Percentiles rank a stretch among this genome's conserved stretches.
phyloP scores from a whole-genome alignment of 441 rosid genomes.

The Arabidopsis hybrid region DNA sequence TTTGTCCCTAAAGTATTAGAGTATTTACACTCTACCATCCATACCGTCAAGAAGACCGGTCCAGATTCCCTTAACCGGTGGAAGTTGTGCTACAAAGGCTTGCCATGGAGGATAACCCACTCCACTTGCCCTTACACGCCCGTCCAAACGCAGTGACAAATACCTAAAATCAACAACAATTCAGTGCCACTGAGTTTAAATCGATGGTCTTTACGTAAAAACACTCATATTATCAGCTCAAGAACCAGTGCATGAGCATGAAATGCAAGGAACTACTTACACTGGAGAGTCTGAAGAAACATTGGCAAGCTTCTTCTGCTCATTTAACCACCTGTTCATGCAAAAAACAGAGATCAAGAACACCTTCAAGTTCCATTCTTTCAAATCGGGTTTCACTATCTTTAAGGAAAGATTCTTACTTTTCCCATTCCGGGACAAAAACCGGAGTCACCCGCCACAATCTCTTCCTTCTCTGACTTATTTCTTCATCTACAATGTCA shows the following conservation, averaged over 20 bases:
- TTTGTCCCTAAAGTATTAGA: conserved; percentile 9
- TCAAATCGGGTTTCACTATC: neutral
- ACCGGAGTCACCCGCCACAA: conserved; percentile 79
- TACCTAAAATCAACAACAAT: conserved; percentile 53
- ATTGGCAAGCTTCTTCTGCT: conserved; percentile 84
- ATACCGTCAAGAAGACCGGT: conserved; percentile 93
- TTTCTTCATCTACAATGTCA: conserved; percentile 60
- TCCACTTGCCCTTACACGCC: conserved; percentile 94
- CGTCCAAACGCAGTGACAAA: conserved; percentile 84
- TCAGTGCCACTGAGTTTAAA: neutral
- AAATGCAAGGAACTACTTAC: conserved; percentile 53
- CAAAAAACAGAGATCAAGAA: conserved; percentile 25
- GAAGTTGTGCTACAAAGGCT: conserved; percentile 89
- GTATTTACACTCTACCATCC: conserved; percentile 76
- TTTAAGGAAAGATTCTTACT: conserved; percentile 53
- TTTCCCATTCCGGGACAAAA: conserved; percentile 71
- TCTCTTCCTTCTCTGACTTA: conserved; percentile 68
- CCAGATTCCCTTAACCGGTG: conserved; percentile 93
- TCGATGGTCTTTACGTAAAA: neutral
- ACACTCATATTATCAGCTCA: conserved; percentile 2
- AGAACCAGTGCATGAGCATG: conserved; percentile 12
- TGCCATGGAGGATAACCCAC: conserved; percentile 98
- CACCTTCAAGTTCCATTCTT: neutral
- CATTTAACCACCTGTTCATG: conserved; percentile 77
- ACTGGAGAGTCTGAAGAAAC: conserved; percentile 86